Base-by-base conservation (phyloP, 306 rosid genomes). In the Fagus crenata region DNA sequence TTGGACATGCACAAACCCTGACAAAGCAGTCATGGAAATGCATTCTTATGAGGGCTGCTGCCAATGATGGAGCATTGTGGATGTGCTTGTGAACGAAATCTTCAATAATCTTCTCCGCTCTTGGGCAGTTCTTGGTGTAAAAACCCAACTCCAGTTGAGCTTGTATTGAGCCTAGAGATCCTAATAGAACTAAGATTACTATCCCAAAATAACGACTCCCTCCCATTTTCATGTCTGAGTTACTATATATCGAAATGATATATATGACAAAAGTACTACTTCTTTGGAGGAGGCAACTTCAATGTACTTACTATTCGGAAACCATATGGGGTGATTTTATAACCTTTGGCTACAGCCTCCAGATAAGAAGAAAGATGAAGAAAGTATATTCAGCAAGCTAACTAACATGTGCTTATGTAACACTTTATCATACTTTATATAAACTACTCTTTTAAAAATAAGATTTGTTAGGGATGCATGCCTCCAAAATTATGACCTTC, bases 11-110 rank as follows among this genome's bases (percentile, higher is more conserved):
- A 71, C 82, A 37, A 72, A 94, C 98, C 89, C 83, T 79, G 78
- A 94, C 88, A 63, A 94, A 87, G 85, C 98, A 94, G 53, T 94
- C 98, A 49, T 94, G 98, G 83, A 94, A 94, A 53, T 94, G 95
- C 80, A 94, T 41, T 59, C 98, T 83, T 31, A 94, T 3, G 81
- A 94, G 87, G 8, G 97, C 83, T 53, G 98, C 90, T 13, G 98
- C 97, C 37, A 94, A 42, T n/a, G 95, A 83, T 28, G 98, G 96
- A 14, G 73, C 92, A 55, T 85, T 82, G 32, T 8, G 88, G 79
- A 94, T 89, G 76, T 87, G 93, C 65, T 90, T 63, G 7, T 41
- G 3, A 75, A 94, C 89, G 35, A 60, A 92, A 6, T 88, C 84
- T 7, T 49, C 69, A 78, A 94, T 69, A 28, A 92, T 88, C 49